Evolutionary conservation across 1,284 basidiomycete genomes (phyloP), one percentile per base, ranked within the genome.

Genomic region (Fomitopsis schrenkii): DNA sequence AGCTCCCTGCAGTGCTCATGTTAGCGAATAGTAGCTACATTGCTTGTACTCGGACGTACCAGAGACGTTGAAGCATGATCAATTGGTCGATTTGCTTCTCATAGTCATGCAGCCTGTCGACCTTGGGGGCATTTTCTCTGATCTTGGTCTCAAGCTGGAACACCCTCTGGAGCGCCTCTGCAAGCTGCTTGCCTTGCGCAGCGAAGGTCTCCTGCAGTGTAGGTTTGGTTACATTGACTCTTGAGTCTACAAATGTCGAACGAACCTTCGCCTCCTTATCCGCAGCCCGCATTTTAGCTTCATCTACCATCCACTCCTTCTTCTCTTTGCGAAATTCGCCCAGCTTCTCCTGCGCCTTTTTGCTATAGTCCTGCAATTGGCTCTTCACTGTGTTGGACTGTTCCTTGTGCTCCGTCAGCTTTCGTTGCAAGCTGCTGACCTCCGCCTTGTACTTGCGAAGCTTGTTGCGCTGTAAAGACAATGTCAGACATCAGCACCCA

Each of bases 51-150:
- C 28, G 30, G 40, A 71, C 80, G 33, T 71, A 89, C 91, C 90
- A 93, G 64, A 91, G 74, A 57, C 81, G 80, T 67, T 91, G 86
- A 71, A 90, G 82, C 62, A 83, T 82, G 60, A 87, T 76, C 59
- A 90, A 80, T 66, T 91, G 87, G 52, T 90, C 85, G 46, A 94
- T 89, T 66, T 88, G 84, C 57, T 77, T 78, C 69, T 90, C 90
- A 61, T 91, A 92, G 68, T 91, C 89, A 62, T 80, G 76, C 53
- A 92, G 72, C 9, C 88, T 80, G 62, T 90, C 85, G 30, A 93
- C 81, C 68, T 91, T 91, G 70, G 87, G 88, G 62, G 87, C 83
- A 46, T 79, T 86, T 71, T 87, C 88, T 69, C 90, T 91, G 67
- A 80, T 81, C 66, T 84, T 79, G 3, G 87, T 90, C 71, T 86